A percentile compares a stretch with the other conserved stretches of the same genome.
Evolutionary conservation across 257 asterid species (phyloP).

Genomic region (Nicotiana attenuata): DNA sequence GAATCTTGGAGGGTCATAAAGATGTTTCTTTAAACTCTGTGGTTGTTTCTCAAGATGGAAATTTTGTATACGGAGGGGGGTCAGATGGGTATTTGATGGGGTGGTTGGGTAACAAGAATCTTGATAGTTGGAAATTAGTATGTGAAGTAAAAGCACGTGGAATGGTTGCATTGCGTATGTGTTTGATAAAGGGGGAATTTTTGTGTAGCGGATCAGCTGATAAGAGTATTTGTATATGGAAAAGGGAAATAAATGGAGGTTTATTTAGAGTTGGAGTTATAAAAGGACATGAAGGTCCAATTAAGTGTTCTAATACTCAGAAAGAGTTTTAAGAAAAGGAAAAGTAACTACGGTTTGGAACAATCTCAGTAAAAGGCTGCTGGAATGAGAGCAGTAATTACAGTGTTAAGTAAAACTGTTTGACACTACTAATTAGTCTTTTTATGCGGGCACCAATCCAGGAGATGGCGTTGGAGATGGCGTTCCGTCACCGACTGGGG

Average conservation of each 20-base stretch:
- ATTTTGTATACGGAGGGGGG: slow-evolving; percentile 62
- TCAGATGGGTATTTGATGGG: slow-evolving; percentile 75
- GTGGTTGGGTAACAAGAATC: slow-evolving; percentile 36
- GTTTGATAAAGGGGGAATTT: slow-evolving; percentile 37
- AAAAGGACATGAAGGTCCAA: slow-evolving; percentile 72
- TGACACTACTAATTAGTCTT: no score
- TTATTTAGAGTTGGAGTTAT: slow-evolving; percentile 43
- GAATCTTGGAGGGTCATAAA: slow-evolving; percentile 63
- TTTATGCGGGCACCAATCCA: no score
- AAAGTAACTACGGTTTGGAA: no score
- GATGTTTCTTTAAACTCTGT: slow-evolving; percentile 67
- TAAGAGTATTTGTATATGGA: slow-evolving; percentile 59
- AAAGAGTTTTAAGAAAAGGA: no score
- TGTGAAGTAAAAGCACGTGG: slow-evolving; percentile 63
- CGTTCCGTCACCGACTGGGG: no score
- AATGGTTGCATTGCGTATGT: slow-evolving; percentile 67
- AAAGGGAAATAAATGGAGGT: slow-evolving; percentile 37
- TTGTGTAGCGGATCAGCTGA: slow-evolving; percentile 72
- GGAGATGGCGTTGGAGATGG: no score
- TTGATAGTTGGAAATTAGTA: slow-evolving; percentile 31
- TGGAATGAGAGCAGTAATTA: no score
- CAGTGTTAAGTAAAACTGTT: no score
- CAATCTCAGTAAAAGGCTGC: no score
- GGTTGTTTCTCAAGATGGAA: slow-evolving; percentile 49
- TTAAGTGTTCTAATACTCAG: no score